Conservation (phyloP, 164 flowering plant genomes). For the Aristolochia fimbriata region DNA sequence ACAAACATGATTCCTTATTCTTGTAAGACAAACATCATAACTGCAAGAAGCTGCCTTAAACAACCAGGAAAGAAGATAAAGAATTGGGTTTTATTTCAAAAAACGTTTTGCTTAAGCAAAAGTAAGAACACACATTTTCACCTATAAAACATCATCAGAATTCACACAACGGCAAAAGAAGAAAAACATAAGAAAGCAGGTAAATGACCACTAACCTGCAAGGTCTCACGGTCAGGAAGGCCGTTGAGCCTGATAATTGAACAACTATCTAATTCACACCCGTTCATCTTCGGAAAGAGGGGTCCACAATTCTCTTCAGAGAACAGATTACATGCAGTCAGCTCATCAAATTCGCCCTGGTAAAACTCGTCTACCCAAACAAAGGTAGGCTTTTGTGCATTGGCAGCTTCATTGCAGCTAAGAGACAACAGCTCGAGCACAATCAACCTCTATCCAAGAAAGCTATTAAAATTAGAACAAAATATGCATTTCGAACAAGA, state of each 20-base stretch:
- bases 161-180: too few relatives aligned
- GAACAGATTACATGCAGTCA: neutral
- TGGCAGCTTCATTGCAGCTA: neutral
- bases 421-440: neutral
- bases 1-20: too few relatives aligned
- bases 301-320: neutral
- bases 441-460: neutral
- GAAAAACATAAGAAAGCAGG: too few relatives aligned
- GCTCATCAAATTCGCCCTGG: neutral
- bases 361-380: neutral
- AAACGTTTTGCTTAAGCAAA: too few relatives aligned
- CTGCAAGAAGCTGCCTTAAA: too few relatives aligned
- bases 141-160: too few relatives aligned
- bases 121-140: too few relatives aligned
- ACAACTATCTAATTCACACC: neutral
- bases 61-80: too few relatives aligned
- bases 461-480: neutral
- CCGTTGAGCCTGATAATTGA: neutral
- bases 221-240: neutral
- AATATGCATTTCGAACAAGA: neutral
- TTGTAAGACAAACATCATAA: neutral
- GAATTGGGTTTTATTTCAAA: too few relatives aligned
- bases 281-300: neutral
- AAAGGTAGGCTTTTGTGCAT: neutral
- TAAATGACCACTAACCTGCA: neutral